Base-by-base conservation (phyloP, 2,329 filamentous ascomycete genomes). In the Tolypocladium ovalisporum region DNA sequence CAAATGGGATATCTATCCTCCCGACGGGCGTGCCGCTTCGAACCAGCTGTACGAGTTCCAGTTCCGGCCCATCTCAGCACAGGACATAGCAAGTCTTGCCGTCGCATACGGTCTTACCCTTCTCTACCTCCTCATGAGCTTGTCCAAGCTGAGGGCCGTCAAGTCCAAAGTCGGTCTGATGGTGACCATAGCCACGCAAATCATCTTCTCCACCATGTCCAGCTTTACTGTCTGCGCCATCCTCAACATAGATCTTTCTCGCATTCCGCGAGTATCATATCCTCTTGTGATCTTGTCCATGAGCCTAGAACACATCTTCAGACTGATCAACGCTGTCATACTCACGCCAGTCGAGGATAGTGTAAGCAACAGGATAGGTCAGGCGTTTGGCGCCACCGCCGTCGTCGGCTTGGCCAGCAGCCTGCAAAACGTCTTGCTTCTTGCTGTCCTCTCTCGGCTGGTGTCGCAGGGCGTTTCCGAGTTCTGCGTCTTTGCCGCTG, bases 171-270 rank as follows among this genome's bases (percentile, higher is more conserved):
- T 88, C 47, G 89, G 89, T 36, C 75, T 93, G 55, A 84, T 90
- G 53, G 71, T 88, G 34, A 87, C 88, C 0, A 84, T 90, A 51
- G 74, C 87, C 59, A 80, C 79, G 0, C 88, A 93, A 72, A 85
- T 89, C 62, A 74, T 81, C 3, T 81, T 89, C 37, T 89, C 88
- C 19, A 85, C 91, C 64, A 78, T 89, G 71, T 89, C 88, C 4
- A 91, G 88, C 69, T 89, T 93, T 65, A 90, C 88, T 0, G 77
- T 93, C 40, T 92, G 89, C 66, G 87, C 87, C 37, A 78, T 90
- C 52, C 79, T 90, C 61, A 86, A 87, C 60, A 82, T 92, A 64
- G 87, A 92, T 65, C 74, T 93, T 19, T 88, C 87, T 12, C 84
- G 83, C 62, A 87, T 93, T 54, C 89, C 89, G 3, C 79, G 85